Base-by-base conservation (phyloP, 129 eudicot genomes). In the Artemisia annua region DNA sequence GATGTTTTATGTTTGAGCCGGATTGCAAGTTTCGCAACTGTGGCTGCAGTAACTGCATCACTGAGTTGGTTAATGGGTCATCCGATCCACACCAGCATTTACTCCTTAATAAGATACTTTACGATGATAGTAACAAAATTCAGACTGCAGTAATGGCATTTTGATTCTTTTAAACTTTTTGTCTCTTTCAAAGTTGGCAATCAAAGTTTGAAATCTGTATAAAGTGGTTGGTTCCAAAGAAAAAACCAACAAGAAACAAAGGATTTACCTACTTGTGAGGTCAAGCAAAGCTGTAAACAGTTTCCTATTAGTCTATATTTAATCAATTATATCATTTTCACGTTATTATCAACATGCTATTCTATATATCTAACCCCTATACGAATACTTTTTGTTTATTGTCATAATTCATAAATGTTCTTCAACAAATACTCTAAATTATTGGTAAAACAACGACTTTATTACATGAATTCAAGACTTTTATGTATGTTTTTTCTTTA, bases 221-320 rank as follows among this genome's bases (percentile, higher is more conserved):
- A 20, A 61, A 55, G 17, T 0, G 71, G 82, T 71, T 78, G 68
- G 54, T 78, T 56, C 66, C 82, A 64, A 78, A 55, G 73, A 63
- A 12, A 53, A 70, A 70, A 24, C 52, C 72, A 50, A 71, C 63
- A 70, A 78, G 72, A 63, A 78, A 67, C 73, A 53, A 53, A 75
- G 35, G 66, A 75, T 66, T 66, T 76, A 67, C 80, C 72, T 0
- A 24, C 55, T 18, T 59, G 49, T 69, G 2, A 59, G 13, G 72
- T 63, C 59, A 78, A 78, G 67, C 82, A 63, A 78, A 44, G 77
- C 56, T 78, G 77, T 71, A 44, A 63, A 54, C 77, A 20, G 60
- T 63, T 62, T 49, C 22, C 48, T 39, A 20, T 20, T 20, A 3
- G 6, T 51, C 2, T 3, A 7, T 28, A 50, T 26, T 60, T 68